Evolutionary conservation across 805 yeast genomes (phyloP).

Genomic region (Hemisphaericaspora nanyangensis): DNA sequence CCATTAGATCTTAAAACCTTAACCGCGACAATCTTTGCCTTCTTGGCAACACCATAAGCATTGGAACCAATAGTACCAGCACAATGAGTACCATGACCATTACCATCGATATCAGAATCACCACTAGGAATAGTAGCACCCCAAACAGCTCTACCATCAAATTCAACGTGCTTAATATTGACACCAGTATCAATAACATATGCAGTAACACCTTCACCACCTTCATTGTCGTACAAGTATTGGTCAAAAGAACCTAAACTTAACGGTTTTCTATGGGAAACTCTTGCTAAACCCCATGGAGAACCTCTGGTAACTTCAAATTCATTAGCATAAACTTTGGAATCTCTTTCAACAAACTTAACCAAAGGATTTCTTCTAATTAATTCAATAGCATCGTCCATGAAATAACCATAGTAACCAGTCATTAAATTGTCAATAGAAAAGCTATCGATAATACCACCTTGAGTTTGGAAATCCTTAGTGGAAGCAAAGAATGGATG

Average conservation of each 20-base stretch:
- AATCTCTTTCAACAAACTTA: constrained; percentile 71
- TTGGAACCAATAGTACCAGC: constrained; percentile 92
- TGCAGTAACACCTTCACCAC: constrained; percentile 81
- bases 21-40: constrained; percentile 74
- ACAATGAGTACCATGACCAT: constrained; percentile 95
- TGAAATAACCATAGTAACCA: constrained; percentile 87
- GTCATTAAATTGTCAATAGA: constrained; percentile 51
- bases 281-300: constrained; percentile 93
- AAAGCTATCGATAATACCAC: constrained; percentile 62
- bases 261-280: constrained; percentile 74
- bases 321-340: constrained; percentile 61
- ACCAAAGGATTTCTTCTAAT: constrained; percentile 64
- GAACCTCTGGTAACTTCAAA: constrained; percentile 74
- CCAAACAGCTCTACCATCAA: constrained; percentile 82
- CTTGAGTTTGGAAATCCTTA: constrained; percentile 25
- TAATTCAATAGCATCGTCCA: constrained; percentile 67
- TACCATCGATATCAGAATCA: constrained; percentile 72
- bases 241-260: constrained; percentile 68
- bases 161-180: constrained; percentile 69
- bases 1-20: constrained; percentile 82
- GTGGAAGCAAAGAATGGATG: constrained; percentile 36
- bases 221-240: constrained; percentile 67
- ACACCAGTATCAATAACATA: constrained; percentile 91
- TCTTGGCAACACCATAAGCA: constrained; percentile 80
- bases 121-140: constrained; percentile 76